Percentiles rank a stretch among this genome's conserved stretches.
Evolutionary conservation across 169 alveolate genomes (phyloP).

Genomic region (Neospora caninum): DNA sequence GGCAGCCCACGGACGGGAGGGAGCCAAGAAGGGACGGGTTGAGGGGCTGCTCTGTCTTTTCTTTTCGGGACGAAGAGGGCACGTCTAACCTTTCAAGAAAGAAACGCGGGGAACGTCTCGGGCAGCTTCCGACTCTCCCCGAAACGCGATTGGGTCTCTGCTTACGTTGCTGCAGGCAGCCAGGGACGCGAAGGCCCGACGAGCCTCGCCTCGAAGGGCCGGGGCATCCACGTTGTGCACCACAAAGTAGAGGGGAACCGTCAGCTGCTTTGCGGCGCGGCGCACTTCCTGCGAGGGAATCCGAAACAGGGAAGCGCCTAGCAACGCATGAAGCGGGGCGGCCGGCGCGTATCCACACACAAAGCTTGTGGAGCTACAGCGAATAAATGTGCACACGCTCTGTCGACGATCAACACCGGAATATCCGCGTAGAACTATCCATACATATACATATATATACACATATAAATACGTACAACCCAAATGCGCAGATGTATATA

Average conservation of each 20-base stretch:
- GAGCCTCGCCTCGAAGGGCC: conserved; percentile 11
- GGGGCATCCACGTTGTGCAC: conserved; percentile 26
- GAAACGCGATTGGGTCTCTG: too few relatives aligned
- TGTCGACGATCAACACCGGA: too few relatives aligned
- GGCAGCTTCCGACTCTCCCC: too few relatives aligned
- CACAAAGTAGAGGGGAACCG: conserved; percentile 12
- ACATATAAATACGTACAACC: not conserved
- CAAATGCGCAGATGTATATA: not conserved
- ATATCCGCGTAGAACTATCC: not conserved
- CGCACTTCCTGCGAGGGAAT: not conserved
- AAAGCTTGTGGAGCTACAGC: too few relatives aligned
- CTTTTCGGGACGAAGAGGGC: too few relatives aligned
- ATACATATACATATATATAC: not conserved
- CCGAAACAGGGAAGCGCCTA: not conserved
- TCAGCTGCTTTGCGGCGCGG: not conserved
- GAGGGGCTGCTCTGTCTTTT: too few relatives aligned
- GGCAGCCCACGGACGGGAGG: too few relatives aligned
- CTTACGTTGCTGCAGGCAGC: conserved; percentile 32
- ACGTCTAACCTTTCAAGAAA: too few relatives aligned
- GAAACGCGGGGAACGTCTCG: too few relatives aligned
- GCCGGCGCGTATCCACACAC: not conserved
- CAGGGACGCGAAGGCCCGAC: conserved; percentile 8
- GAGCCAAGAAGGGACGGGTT: too few relatives aligned
- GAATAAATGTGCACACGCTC: too few relatives aligned
- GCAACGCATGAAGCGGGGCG: not conserved